Conservation (phyloP, 805 yeast species). For the Nakazawaea populi region DNA sequence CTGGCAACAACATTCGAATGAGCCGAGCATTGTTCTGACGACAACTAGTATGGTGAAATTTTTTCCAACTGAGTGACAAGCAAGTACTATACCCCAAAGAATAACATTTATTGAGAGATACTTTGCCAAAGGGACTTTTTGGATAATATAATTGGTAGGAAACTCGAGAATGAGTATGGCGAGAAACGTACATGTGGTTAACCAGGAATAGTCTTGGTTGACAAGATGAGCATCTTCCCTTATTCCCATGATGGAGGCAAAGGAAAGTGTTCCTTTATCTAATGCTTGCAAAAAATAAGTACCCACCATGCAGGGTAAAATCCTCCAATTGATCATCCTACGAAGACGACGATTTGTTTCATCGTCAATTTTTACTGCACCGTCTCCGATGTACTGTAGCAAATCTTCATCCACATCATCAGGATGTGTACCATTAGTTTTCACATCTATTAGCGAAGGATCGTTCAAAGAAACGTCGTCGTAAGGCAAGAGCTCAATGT, state of each 20-base stretch:
- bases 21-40: slow-evolving; percentile 45
- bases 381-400: background rate
- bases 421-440: background rate
- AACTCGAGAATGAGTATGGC: slow-evolving; percentile 36
- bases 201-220: slow-evolving; percentile 19
- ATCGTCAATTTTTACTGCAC: slow-evolving; percentile 20
- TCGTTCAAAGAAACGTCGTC: background rate
- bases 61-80: slow-evolving; percentile 38
- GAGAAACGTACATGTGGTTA: slow-evolving; percentile 22
- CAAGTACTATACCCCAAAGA: slow-evolving; percentile 42
- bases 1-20: slow-evolving; percentile 37
- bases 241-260: slow-evolving; percentile 20
- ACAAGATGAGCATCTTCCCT: slow-evolving; percentile 20
- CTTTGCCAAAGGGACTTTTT: slow-evolving; percentile 31
- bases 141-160: slow-evolving; percentile 27
- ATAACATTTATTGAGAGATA: slow-evolving; percentile 20
- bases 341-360: slow-evolving; percentile 19
- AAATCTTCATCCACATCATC: slow-evolving; percentile 1
- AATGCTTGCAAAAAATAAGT: slow-evolving; percentile 47
- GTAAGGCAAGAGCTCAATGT: background rate
- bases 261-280: slow-evolving; percentile 46
- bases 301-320: slow-evolving; percentile 44
- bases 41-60: slow-evolving; percentile 41
- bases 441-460: background rate
- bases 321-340: slow-evolving; percentile 14